Conservation (phyloP, 1,284 basidiomycete genomes). For the Tilletiopsis washingtonensis region DNA sequence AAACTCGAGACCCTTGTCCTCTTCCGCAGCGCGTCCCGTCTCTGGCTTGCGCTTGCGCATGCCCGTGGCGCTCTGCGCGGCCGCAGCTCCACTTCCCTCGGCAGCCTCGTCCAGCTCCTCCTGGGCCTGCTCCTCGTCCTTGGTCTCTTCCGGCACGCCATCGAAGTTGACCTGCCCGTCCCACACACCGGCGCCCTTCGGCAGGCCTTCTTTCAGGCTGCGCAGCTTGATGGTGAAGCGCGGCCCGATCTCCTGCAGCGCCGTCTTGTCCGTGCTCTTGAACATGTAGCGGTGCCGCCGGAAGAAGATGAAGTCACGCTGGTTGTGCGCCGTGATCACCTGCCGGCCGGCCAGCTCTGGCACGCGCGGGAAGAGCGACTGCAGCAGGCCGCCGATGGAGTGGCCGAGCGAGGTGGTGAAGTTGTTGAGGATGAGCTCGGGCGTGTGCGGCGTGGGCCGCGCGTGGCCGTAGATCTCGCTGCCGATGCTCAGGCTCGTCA, state of each 20-base stretch:
- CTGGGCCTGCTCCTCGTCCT: background rate
- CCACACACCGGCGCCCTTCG: constrained; percentile 54
- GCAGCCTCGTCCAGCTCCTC: background rate
- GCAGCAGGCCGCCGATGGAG: constrained; percentile 85
- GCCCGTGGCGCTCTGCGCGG: constrained; percentile 1
- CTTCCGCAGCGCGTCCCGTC: constrained; percentile 21
- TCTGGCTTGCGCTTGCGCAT: too few relatives aligned
- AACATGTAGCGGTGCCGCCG: constrained; percentile 92
- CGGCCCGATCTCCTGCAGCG: constrained; percentile 94
- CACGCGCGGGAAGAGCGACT: constrained; percentile 86
- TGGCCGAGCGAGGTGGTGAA: constrained; percentile 92
- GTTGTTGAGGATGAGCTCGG: constrained; percentile 90
- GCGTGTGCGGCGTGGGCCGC: constrained; percentile 80
- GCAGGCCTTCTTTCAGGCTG: constrained; percentile 79
- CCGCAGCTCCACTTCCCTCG: background rate
- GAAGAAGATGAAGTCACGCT: constrained; percentile 97
- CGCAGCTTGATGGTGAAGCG: constrained; percentile 90
- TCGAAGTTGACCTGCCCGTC: constrained; percentile 63
- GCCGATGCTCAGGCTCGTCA: constrained; percentile 78
- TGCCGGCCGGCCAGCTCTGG: constrained; percentile 95
- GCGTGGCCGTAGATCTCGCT: constrained; percentile 80
- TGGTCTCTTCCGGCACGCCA: constrained; percentile 4
- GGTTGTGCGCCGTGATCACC: constrained; percentile 94
- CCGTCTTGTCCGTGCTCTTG: constrained; percentile 67
- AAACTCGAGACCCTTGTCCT: constrained; percentile 29